Conservation (phyloP, 2,329 filamentous ascomycete species). For the Ophiostoma ulmi region DNA sequence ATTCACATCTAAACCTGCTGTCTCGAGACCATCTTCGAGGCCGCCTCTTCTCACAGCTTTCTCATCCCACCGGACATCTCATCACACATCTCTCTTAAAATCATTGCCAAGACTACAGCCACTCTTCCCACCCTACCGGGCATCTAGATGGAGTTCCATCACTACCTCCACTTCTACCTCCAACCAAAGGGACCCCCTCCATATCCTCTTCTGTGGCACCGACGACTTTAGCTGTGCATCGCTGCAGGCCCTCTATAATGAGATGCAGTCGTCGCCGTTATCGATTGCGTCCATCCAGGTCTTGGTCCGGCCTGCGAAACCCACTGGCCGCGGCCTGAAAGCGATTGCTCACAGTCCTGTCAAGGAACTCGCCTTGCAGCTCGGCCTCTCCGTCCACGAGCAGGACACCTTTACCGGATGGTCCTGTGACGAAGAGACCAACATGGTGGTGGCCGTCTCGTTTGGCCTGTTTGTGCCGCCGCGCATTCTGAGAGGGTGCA, state of each 20-base stretch:
- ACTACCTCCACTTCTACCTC: neutral
- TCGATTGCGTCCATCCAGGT: slow-evolving; percentile 77
- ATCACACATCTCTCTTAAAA: neutral
- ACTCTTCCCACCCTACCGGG: neutral
- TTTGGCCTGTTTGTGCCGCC: slow-evolving; percentile 86
- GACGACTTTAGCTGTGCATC: slow-evolving; percentile 83
- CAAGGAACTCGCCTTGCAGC: slow-evolving; percentile 50
- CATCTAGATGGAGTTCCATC: neutral
- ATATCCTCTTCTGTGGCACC: slow-evolving; percentile 90
- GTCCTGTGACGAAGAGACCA: slow-evolving; percentile 41
- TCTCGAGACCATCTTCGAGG: neutral
- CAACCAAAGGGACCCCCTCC: slow-evolving; percentile 54
- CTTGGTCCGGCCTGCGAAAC: slow-evolving; percentile 73
- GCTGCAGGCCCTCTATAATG: slow-evolving; percentile 61
- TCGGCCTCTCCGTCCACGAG: slow-evolving; percentile 65
- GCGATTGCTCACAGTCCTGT: slow-evolving; percentile 56
- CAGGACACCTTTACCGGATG: slow-evolving; percentile 79
- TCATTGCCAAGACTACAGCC: neutral
- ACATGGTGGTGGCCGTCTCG: slow-evolving; percentile 86
- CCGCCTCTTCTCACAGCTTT: too few species aligned
- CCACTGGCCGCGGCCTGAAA: slow-evolving; percentile 69
- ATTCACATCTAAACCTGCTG: neutral
- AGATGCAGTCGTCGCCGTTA: slow-evolving; percentile 39
- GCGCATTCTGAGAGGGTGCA: slow-evolving; percentile 62
- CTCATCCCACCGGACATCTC: neutral